Conservation (phyloP, 495 filamentous ascomycete species). For the Annulohypoxylon nitens region DNA sequence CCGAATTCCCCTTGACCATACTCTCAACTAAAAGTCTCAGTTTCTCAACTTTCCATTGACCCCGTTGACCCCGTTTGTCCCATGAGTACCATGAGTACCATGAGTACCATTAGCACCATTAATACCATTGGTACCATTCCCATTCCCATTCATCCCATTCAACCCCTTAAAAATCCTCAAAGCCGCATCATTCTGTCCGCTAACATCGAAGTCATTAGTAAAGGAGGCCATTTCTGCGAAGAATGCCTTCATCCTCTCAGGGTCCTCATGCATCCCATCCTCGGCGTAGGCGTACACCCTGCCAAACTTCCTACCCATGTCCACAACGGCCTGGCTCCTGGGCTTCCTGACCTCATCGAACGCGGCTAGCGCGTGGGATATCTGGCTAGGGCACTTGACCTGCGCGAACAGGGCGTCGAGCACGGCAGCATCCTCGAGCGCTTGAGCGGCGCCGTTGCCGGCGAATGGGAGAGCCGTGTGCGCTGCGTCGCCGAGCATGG, state of each 20-base stretch:
- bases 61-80: too few species aligned
- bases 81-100: background rate
- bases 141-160: slow-evolving; percentile 1
- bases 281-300: slow-evolving; percentile 54
- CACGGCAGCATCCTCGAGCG: slow-evolving; percentile 70
- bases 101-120: background rate
- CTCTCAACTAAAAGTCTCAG: background rate
- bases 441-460: slow-evolving; percentile 70
- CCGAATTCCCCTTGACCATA: background rate
- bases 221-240: slow-evolving; percentile 48
- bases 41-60: too few species aligned
- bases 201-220: slow-evolving; percentile 54
- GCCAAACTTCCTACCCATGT: slow-evolving; percentile 52
- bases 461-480: slow-evolving; percentile 71
- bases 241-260: slow-evolving; percentile 47
- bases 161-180: slow-evolving; percentile 31
- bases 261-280: slow-evolving; percentile 53
- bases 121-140: background rate
- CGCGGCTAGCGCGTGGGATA: slow-evolving; percentile 48
- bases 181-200: slow-evolving; percentile 50
- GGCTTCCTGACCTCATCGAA: slow-evolving; percentile 48
- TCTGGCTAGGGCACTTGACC: slow-evolving; percentile 23
- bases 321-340: slow-evolving; percentile 52
- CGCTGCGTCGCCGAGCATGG: slow-evolving; percentile 70
- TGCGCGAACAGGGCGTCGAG: slow-evolving; percentile 53